A percentile compares a stretch with the other conserved stretches of the same genome.
phyloP scores from a whole-genome alignment of 2,329 filamentous ascomycete genomes.

The Fragosphaeria purpurea region DNA sequence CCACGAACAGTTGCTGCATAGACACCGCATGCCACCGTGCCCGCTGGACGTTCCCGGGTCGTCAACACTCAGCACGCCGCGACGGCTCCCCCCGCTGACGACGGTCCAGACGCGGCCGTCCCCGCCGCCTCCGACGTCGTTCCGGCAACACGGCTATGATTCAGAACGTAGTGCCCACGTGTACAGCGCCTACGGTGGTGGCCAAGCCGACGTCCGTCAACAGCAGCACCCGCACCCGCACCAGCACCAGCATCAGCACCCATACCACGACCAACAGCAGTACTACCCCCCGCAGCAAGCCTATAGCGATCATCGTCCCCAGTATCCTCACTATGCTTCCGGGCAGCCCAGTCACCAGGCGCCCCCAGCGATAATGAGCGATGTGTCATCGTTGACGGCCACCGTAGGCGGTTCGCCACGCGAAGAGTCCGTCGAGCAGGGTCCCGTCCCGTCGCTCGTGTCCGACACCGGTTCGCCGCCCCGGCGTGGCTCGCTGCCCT shows the following conservation, averaged over 20 bases:
- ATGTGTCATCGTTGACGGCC: no score
- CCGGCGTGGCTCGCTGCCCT: conserved; percentile 30
- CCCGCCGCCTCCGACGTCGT: no score
- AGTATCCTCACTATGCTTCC: no score
- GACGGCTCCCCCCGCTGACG: no score
- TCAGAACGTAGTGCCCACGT: background rate
- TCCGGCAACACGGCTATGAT: no score
- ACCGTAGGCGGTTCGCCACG: conserved; percentile 31
- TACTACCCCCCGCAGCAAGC: background rate
- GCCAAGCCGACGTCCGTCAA: conserved; percentile 13
- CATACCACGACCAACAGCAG: conserved; percentile 3
- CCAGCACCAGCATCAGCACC: conserved; percentile 11
- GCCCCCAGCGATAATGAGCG: no score
- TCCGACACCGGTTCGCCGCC: conserved; percentile 60
- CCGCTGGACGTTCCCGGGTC: no score
- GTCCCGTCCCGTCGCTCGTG: conserved; percentile 54
- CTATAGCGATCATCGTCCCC: no score
- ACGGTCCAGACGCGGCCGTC: no score
- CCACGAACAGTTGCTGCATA: conserved; percentile 10
- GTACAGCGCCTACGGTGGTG: no score
- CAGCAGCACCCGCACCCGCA: conserved; percentile 19
- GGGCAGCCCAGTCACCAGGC: no score
- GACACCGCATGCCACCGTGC: background rate
- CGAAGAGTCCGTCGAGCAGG: conserved; percentile 39
- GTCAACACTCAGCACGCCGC: no score